Percentiles rank a stretch among this genome's conserved stretches.
These are phyloP conservation scores for Panicum miliaceum DNA, from an alignment of 176 grass and related monocot species.

Conservation along the genomic window DNA sequence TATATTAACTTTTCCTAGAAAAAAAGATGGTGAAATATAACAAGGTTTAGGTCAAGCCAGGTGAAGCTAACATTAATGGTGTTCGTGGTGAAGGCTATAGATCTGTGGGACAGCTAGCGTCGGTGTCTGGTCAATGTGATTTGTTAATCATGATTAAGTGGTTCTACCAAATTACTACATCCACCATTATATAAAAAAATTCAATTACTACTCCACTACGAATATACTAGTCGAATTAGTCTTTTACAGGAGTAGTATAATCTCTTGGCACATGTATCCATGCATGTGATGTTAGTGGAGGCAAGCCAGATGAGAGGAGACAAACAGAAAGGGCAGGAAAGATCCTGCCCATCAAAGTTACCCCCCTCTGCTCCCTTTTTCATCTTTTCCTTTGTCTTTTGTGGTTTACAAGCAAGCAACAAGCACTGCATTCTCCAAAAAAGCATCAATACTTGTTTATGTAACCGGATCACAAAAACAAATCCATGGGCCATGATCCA, in stretches of 20 bases:
- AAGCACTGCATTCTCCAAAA: not conserved
- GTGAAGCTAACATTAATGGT: not conserved
- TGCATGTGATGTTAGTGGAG: slow-evolving; percentile 39
- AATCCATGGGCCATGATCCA: not conserved
- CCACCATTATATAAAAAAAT: not conserved
- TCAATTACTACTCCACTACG: not conserved
- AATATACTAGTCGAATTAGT: not conserved
- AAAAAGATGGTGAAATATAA: too few relatives aligned
- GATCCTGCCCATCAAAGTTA: slow-evolving; percentile 52
- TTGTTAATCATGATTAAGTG: slow-evolving; percentile 33
- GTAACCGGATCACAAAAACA: not conserved
- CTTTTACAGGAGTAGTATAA: not conserved
- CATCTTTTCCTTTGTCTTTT: slow-evolving; percentile 63
- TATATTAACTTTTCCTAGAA: too few relatives aligned
- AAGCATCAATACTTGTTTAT: slow-evolving; percentile 14
- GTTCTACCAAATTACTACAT: not conserved
- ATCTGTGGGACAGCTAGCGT: slow-evolving; percentile 17
- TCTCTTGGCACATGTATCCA: slow-evolving; percentile 3
- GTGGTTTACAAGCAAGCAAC: slow-evolving; percentile 50
- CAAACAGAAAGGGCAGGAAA: slow-evolving; percentile 49
- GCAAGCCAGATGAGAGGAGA: slow-evolving; percentile 33
- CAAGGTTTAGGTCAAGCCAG: not conserved
- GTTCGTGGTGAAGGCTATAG: slow-evolving; percentile 21
- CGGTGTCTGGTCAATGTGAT: not conserved
- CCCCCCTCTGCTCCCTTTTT: not conserved